A percentile compares a stretch with the other conserved stretches of the same genome.
Evolutionary conservation across 805 yeast species (phyloP).

Genomic region (Dipodascopsis uninucleata): DNA sequence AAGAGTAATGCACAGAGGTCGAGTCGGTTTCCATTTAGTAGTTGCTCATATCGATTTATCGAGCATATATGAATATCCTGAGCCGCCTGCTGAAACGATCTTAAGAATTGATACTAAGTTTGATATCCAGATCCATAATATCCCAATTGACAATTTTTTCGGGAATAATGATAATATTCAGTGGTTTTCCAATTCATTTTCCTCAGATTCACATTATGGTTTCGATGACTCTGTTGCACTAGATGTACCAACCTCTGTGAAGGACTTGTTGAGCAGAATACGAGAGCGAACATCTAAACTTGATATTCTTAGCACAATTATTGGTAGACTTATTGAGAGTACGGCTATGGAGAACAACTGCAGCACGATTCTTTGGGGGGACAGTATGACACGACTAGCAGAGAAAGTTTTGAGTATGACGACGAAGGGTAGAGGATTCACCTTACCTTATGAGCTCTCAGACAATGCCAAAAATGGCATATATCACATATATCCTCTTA

Average conservation of each 20-base stretch:
- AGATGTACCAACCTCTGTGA: slow-evolving; percentile 31
- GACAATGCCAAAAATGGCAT: slow-evolving; percentile 31
- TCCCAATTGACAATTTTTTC: slow-evolving; percentile 7
- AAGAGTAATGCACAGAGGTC: slow-evolving; percentile 53
- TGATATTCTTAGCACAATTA: slow-evolving; percentile 53
- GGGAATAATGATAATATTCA: neutral
- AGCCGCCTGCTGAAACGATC: slow-evolving; percentile 23
- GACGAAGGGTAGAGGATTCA: slow-evolving; percentile 81
- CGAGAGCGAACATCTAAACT: slow-evolving; percentile 53
- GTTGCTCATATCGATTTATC: slow-evolving; percentile 50
- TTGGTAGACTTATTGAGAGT: slow-evolving; percentile 45
- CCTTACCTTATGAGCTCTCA: slow-evolving; percentile 44
- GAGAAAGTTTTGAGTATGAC: slow-evolving; percentile 74
- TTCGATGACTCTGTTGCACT: neutral
- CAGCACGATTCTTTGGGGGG: slow-evolving; percentile 65
- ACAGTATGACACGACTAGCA: slow-evolving; percentile 79
- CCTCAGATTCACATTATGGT: too few relatives aligned
- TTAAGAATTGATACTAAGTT: slow-evolving; percentile 11
- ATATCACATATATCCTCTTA: slow-evolving; percentile 61
- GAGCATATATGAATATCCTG: slow-evolving; percentile 13
- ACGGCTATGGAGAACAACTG: slow-evolving; percentile 47
- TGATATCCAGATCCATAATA: slow-evolving; percentile 28
- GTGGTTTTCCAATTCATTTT: slow-evolving; percentile 2
- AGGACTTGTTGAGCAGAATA: slow-evolving; percentile 44
- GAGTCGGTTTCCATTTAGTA: slow-evolving; percentile 61